Evolutionary conservation across 2,329 filamentous ascomycete genomes (phyloP), one percentile per base, ranked within the genome.

Genomic region (Scolecobasidium constrictum): DNA sequence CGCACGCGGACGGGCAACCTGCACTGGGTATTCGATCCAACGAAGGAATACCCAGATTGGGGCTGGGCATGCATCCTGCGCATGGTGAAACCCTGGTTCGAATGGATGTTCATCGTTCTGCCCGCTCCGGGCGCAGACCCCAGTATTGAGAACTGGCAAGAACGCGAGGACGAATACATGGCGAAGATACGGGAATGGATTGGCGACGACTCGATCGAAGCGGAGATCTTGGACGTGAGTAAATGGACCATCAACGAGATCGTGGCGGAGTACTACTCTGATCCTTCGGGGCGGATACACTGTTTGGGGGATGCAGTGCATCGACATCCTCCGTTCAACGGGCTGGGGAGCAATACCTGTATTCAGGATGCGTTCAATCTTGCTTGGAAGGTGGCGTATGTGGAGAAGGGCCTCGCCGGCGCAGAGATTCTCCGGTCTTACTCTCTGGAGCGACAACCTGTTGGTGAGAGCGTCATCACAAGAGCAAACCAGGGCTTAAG

Each of bases 1-100:
- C 54, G 68, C 42, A 56, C 66, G 40, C 64, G 75, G 0, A 64
- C 61, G 20, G 77, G 75, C 0, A 79, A 78, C 50, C 60, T 81
- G 15, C 76, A 81, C 52, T 78, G 73, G 69, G 61, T 77, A 2
- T 61, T 80, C 52, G 66, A 70, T 47, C 75, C 77, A 0, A 69
- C 75, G 44, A 56, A 55, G 2, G 67, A 75, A 42, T 59, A 69
- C 42, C 69, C 71, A 0, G 60, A 60, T 0, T 78, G 71, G 56
- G 72, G 64, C 0, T 74, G 69, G 67, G 59, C 61, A 22, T 58
- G 55, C 3, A 56, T 75, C 48, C 61, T 69, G 2, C 63, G 77
- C 18, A 79, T 81, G 75, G 74, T 81, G 4, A 75, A 72, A 58
- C 69, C 75, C 0, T 81, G 76, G 76, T 53, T 71, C 48, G 72